Evolutionary conservation across 805 yeast species (phyloP), one percentile per base, ranked within the genome.

Genomic region (Cephaloascus fragrans): DNA sequence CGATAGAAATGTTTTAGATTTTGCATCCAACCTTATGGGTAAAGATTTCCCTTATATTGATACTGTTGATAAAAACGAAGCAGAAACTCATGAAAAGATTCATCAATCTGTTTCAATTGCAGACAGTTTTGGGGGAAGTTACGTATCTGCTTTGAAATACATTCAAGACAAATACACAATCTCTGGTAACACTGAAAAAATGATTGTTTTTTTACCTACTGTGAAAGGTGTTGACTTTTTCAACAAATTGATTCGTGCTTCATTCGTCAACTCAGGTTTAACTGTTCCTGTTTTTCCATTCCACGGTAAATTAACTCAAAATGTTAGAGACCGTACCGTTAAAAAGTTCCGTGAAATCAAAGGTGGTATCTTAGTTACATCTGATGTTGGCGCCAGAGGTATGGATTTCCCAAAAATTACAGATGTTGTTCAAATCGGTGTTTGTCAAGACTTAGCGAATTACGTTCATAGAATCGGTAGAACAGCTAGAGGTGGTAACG

Each of bases 301-400:
- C 40, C 95, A 88, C 50, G 95, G 97, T 39, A 77, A 80, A 52
- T 61, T 83, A 57, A 57, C 81, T 20, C 95, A 86, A 61, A 64
- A 67, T 19, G 70, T 65, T 35, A 79, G 97, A 56, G 83, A 80
- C 44, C 62, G 66, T 44, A 59, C 76, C 19, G 76, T 83, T 29
- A 67, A 65, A 37, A 52, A 53, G 28, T 84, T 80, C 66, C 73
- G 79, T 46, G 48, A 44, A 41, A 55, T 41, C 59, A 56, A 44
- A 39, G 42, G 58, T 20, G 83, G 86, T 40, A 54, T 89, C 35
- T 68, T 90, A 41, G 75, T 90, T 39, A 80, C 90, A 40, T 84
- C 96, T 4, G 95, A 88, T 61, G 97, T 90, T 42, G 94, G 89
- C 44, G 96, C 97, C 12, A 78, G 97, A 63, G 97, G 97, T 48